Evolutionary conservation across 331 rosid species (phyloP), one percentile per base, ranked within the genome.

Genomic region (Erythrophleum ivorense): DNA sequence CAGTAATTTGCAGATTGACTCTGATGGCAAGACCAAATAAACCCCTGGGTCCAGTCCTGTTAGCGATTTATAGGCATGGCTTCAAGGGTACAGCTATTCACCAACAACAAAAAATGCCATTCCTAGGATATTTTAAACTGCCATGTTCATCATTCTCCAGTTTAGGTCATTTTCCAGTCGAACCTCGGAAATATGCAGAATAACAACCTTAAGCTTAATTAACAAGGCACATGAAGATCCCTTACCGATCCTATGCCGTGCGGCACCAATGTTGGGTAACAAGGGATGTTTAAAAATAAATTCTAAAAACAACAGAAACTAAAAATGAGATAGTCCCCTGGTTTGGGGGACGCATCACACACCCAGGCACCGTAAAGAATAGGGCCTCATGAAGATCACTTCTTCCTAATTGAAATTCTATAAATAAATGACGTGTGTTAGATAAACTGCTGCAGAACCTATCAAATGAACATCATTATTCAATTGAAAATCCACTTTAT

Each of bases 401-500:
- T 2, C 31, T 69, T 2, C 36, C 55, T 4, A 11, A 43, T 21
- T 16, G 38, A 45, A 43, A 69, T 21, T 45, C 55, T 10, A 38
- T 2, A 45, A 10, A 67, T 67, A 41, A 66, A 66, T 66, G 52
- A 21, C 11, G 33, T n/a, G 0, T 53, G 21, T 16, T 50, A 53
- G n/a, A 53, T 16, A 53, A 53, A 53, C 58, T 53, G 19, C n/a
- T 53, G 58, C 15, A 1, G 15, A 4, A 53, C 58, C 58, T 53
- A 3, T 53, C 73, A 68, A 68, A 4, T 43, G 54, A 19, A 19
- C 13, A 41, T 68, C 36, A 19, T 15, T 11, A 43, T 46, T 31
- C 75, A 0, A 13, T 46, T 70, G 58, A 45, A 43, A 70, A 46
- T 45, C 46, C 75, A 46, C 75, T 52, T 45, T 70, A 70, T 70